phyloP scores from a whole-genome alignment of 768 basidiomycete genomes.

The Russula vinacea region DNA sequence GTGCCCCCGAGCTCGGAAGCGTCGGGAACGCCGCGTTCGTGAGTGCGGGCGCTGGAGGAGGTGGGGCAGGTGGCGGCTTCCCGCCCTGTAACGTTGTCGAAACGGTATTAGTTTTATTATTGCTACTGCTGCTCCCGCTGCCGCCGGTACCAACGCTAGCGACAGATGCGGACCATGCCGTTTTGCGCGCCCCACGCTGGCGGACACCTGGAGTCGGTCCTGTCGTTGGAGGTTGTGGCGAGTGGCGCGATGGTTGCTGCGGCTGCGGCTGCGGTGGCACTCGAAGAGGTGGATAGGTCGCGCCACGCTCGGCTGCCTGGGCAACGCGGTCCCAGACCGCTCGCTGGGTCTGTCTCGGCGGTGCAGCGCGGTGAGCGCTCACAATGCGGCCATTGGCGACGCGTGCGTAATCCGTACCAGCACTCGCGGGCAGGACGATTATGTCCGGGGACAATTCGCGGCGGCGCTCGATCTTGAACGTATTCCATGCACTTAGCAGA shows the following conservation, averaged over 20 bases:
- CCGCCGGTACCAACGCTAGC: slow-evolving; percentile 30
- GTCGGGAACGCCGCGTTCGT: slow-evolving; percentile 65
- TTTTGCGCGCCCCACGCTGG: slow-evolving; percentile 27
- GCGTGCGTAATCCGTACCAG: slow-evolving; percentile 69
- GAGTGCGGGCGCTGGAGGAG: slow-evolving; percentile 45
- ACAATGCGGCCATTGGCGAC: slow-evolving; percentile 80
- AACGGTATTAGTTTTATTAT: slow-evolving; percentile 10
- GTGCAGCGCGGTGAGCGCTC: slow-evolving; percentile 50
- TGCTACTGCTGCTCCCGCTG: slow-evolving; percentile 24
- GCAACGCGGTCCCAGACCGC: slow-evolving; percentile 87
- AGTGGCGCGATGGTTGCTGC: slow-evolving; percentile 37
- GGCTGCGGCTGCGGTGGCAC: not conserved
- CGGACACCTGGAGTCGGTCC: slow-evolving; percentile 39
- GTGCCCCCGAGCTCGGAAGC: slow-evolving; percentile 48
- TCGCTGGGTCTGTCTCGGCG: slow-evolving; percentile 55
- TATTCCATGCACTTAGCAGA: slow-evolving; percentile 74
- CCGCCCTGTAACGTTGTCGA: slow-evolving; percentile 12
- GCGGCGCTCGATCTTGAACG: slow-evolving; percentile 84
- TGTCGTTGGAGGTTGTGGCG: slow-evolving; percentile 23
- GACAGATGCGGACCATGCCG: slow-evolving; percentile 32
- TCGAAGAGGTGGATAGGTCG: slow-evolving; percentile 34
- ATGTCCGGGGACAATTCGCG: slow-evolving; percentile 77
- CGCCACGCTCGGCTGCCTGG: slow-evolving; percentile 59
- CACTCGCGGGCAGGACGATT: slow-evolving; percentile 44
- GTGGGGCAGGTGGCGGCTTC: slow-evolving; percentile 20